Base-by-base conservation (phyloP, 257 asterid genomes). In the Catharanthus roseus region DNA sequence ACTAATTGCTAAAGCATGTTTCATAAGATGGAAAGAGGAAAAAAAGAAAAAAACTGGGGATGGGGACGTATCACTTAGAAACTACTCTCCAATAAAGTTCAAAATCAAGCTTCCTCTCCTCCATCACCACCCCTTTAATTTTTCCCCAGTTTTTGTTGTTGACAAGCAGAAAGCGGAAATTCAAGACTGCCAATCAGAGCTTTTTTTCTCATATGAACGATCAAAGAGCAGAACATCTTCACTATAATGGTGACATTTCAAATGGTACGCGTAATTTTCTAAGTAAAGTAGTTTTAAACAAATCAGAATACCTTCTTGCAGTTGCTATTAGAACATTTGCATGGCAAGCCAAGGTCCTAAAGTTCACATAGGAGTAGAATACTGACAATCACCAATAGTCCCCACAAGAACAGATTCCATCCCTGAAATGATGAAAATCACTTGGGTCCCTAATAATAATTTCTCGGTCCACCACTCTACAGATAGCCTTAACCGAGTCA, bases 401-500 rank as follows among this genome's bases (percentile, higher is more conserved):
- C 34, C 64, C 61, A 39, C 82, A 78, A 33, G 82, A 78, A 76
- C 82, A 78, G 34, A 24, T 13, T 70, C 82, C 82, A 70, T 65
- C 69, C 47, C 55, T 78, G 65, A 78, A 78, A 72, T 78, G 82
- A 47, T 78, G 82, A 42, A 78, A 78, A 44, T 77, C 70, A 50
- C 34, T 57, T 18, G 68, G 73, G 33, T 78, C 82, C 71, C 51
- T 58, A 3, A 74, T 36, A 6, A 78, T 42, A 21, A 78, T 78
- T 71, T 78, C 82, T 24, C 57, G 44, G 55, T 28, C 71, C 13
- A 66, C 62, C n/a, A 70, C 66, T 66, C 44, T 47, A 23, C 68
- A 78, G 18, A 78, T 57, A 23, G 61, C 72, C 64, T 74, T 78
- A 6, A 38, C 55, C 36, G 53, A 70, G 51, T 65, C 34, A 66